Conservation (phyloP, 2,329 filamentous ascomycete species). For the Hymenotorrendiella dingleyae region DNA sequence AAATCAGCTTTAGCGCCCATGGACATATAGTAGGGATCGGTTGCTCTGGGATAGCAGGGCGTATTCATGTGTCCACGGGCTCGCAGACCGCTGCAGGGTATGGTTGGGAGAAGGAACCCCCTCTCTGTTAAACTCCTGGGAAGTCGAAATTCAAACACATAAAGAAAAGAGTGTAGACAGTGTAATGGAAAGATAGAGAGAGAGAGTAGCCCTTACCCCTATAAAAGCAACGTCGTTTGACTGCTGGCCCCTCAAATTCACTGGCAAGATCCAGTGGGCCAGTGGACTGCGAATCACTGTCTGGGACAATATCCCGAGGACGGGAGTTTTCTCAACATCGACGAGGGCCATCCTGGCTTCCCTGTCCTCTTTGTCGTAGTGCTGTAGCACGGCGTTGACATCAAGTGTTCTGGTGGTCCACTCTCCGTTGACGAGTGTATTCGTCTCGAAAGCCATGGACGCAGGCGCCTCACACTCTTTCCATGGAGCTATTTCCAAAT, state of each 20-base stretch:
- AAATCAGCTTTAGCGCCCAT: slow-evolving; percentile 24
- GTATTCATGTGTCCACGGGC: too few relatives aligned
- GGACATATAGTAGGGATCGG: too few relatives aligned
- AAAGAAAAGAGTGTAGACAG: neutral
- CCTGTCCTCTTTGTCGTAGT: slow-evolving; percentile 29
- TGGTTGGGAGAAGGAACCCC: too few relatives aligned
- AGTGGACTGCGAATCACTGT: slow-evolving; percentile 73
- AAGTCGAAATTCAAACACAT: too few relatives aligned
- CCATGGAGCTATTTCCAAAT: neutral
- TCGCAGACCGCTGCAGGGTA: too few relatives aligned
- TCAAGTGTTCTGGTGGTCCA: slow-evolving; percentile 34
- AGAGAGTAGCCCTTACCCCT: slow-evolving; percentile 50
- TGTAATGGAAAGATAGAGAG: slow-evolving; percentile 7
- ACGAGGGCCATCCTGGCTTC: slow-evolving; percentile 29
- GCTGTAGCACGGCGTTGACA: slow-evolving; percentile 37
- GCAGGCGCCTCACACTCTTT: neutral
- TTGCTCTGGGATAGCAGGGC: too few relatives aligned
- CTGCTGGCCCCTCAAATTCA: slow-evolving; percentile 62
- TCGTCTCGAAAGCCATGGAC: slow-evolving; percentile 28
- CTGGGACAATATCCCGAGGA: slow-evolving; percentile 68
- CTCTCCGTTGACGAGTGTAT: slow-evolving; percentile 28
- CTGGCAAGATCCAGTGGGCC: slow-evolving; percentile 71
- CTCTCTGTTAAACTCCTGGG: too few relatives aligned
- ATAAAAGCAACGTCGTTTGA: slow-evolving; percentile 84
- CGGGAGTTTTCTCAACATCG: slow-evolving; percentile 38